Conservation (phyloP, 441 rosid species). For the Erodium texanum region DNA sequence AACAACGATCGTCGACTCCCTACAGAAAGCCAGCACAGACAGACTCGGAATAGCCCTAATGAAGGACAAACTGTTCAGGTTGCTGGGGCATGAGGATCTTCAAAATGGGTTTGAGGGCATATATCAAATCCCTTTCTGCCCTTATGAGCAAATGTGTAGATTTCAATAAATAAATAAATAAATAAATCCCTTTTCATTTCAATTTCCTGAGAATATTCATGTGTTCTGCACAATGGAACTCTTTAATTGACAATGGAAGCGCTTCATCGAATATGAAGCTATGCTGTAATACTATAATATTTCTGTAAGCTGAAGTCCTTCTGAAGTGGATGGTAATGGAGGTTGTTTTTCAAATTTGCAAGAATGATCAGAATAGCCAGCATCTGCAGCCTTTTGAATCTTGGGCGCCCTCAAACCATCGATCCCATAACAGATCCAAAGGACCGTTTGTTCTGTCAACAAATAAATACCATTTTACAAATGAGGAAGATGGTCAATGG, state of each 20-base stretch:
- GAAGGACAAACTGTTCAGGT: neutral
- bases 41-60: neutral
- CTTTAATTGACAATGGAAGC: slow-evolving; percentile 14
- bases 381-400: slow-evolving; percentile 66
- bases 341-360: slow-evolving; percentile 16
- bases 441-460: slow-evolving; percentile 62
- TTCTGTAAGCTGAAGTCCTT: slow-evolving; percentile 11
- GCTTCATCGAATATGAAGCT: slow-evolving; percentile 19
- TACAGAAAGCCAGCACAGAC: neutral
- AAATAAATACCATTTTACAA: slow-evolving; percentile 1
- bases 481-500: neutral
- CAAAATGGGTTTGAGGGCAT: slow-evolving; percentile 34
- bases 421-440: slow-evolving; percentile 54
- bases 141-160: slow-evolving; percentile 25
- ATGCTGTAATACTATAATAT: slow-evolving; percentile 15
- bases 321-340: neutral
- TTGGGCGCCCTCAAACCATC: slow-evolving; percentile 74
- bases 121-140: slow-evolving; percentile 88
- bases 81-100: neutral
- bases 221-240: slow-evolving; percentile 27
- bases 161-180: too few species aligned
- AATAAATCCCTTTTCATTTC: neutral
- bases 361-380: slow-evolving; percentile 47
- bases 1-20: too few species aligned
- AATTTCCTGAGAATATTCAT: slow-evolving; percentile 1